Evolutionary conservation across 352 stramenopile species (phyloP).

Genomic region (Lagenidium giganteum): DNA sequence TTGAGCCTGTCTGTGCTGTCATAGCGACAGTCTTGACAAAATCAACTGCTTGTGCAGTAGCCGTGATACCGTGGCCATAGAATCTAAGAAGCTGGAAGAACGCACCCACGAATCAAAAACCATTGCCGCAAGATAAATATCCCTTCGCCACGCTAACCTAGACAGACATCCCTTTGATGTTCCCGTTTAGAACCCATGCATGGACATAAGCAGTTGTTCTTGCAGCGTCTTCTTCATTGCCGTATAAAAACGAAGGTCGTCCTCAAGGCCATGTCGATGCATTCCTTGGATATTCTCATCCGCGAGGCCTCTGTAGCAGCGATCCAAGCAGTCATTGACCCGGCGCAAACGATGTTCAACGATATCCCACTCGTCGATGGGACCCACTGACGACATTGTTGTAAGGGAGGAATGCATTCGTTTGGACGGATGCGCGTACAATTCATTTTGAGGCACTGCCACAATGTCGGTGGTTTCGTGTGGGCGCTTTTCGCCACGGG

Average conservation of each 20-base stretch:
- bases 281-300: conserved; percentile 43
- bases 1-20: not conserved
- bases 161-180: too few relatives aligned
- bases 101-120: too few relatives aligned
- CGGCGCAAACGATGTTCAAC: conserved; percentile 55
- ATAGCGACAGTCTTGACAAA: too few relatives aligned
- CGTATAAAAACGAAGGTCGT: conserved; percentile 61
- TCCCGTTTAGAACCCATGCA: conserved; percentile 51
- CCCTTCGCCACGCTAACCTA: too few relatives aligned
- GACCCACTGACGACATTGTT: conserved; percentile 39
- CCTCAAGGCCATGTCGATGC: conserved; percentile 55
- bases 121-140: too few relatives aligned
- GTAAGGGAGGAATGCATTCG: conserved; percentile 37
- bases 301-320: conserved; percentile 41
- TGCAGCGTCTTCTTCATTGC: conserved; percentile 73
- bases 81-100: too few relatives aligned
- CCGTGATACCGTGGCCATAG: too few relatives aligned
- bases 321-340: conserved; percentile 65
- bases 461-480: too few relatives aligned
- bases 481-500: too few relatives aligned
- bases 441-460: too few relatives aligned
- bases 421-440: conserved; percentile 43
- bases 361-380: conserved; percentile 67
- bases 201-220: conserved; percentile 62
- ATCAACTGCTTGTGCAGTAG: too few relatives aligned